Evolutionary conservation across 2,329 filamentous ascomycete genomes (phyloP), one percentile per base, ranked within the genome.

Genomic region (Emergomyces orientalis): DNA sequence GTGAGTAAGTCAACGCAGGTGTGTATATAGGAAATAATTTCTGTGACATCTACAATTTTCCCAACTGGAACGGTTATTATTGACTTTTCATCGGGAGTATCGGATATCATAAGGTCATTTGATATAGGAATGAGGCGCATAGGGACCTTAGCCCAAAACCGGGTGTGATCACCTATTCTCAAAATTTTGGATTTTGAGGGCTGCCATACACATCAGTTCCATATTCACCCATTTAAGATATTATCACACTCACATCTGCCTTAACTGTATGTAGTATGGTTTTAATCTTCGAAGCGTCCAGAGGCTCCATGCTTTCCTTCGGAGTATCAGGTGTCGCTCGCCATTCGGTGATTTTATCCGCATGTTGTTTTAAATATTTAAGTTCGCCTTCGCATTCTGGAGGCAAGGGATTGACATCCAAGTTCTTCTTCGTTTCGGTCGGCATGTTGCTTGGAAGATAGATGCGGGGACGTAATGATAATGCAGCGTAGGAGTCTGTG

Each of bases 111-210:
- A 30, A 51, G 47, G n/a, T 51, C 47, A 51, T 25, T 51, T 13
- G 47, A 51, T 51, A 51, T 51, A 51, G 47, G 47, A n/a, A 51
- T 51, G 47, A 51, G 17, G 47, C 22, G 47, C 47, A 51, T n/a
- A 51, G 47, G 47, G 11, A n/a, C 47, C 47, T 22, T 51, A n/a
- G 22, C 22, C 13, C 13, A 17, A 51, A 51, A 51, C n/a, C 25
- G 17, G 47, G 47, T 51, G 47, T n/a, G 25, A 30, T 51, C 47
- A 51, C 17, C 25, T 51, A 51, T 51, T 51, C 22, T 51, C 11
- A 51, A 51, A 51, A 51, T 51, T 51, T 25, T 51, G 25, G 22
- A 51, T 51, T 43, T 43, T 43, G 25, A 51, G 47, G 17, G 47
- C 47, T 51, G 11, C 47, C 25, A 30, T 30, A 25, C n/a, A 14